These are phyloP conservation scores for Strigomonas culicis DNA, from an alignment of 208 protist genomes.

Conservation along the genomic window DNA sequence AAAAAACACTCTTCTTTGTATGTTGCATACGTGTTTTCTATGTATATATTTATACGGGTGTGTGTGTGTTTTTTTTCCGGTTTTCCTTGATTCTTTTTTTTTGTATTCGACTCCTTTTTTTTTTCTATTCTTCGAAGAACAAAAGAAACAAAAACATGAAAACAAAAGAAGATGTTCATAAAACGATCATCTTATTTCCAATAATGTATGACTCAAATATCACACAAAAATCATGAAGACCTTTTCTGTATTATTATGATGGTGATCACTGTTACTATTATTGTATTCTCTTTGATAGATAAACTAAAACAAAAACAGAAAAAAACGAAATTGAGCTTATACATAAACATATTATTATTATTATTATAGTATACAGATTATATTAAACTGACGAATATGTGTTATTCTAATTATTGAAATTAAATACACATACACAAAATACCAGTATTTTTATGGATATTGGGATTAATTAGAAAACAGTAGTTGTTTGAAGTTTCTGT, in stretches of 20 bases:
- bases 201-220: neutral
- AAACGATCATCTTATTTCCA: neutral
- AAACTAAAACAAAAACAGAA: slow-evolving; percentile 1
- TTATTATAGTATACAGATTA: slow-evolving; percentile 2
- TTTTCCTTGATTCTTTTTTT: slow-evolving; percentile 13
- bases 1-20: neutral
- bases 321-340: neutral
- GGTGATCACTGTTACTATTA: neutral
- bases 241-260: neutral
- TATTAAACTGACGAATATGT: slow-evolving; percentile 4
- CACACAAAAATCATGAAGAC: neutral
- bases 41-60: neutral
- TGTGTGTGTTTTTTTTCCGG: neutral
- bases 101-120: neutral
- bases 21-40: neutral
- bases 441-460: slow-evolving; percentile 5
- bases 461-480: slow-evolving; percentile 5
- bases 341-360: neutral
- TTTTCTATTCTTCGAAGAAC: neutral
- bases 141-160: neutral
- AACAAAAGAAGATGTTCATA: neutral
- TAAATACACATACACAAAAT: slow-evolving; percentile 10
- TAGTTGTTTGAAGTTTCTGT: neutral
- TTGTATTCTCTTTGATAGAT: neutral
- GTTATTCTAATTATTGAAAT: slow-evolving; percentile 10